phyloP scores from a whole-genome alignment of 202 grass and related monocot species.

The Saccharum hybrid region DNA sequence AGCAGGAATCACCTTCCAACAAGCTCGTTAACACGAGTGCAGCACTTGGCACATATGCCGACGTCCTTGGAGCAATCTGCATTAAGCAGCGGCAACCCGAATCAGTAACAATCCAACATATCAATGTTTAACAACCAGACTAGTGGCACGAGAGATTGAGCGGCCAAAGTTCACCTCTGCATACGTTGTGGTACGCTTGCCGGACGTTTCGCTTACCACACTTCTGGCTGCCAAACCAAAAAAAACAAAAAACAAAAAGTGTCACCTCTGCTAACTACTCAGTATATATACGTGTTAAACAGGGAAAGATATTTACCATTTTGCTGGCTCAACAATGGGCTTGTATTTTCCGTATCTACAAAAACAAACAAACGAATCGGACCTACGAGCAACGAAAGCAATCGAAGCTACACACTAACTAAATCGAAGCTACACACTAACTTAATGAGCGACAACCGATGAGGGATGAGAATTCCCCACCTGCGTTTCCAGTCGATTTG shows the following conservation, averaged over 20 bases:
- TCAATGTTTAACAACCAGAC: conserved; percentile 4
- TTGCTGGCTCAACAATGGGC: conserved; percentile 71
- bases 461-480: conserved; percentile 26
- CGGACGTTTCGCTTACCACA: conserved; percentile 73
- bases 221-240: conserved; percentile 68
- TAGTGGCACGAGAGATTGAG: not conserved
- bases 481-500: conserved; percentile 99
- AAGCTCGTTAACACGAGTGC: conserved; percentile 51
- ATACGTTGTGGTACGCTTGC: conserved; percentile 89
- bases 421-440: not conserved
- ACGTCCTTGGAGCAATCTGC: conserved; percentile 83
- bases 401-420: not conserved
- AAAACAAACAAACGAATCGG: conserved; percentile 29
- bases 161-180: conserved; percentile 58
- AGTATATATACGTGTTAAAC: not conserved
- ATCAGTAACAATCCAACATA: conserved; percentile 26
- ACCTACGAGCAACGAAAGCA: conserved; percentile 11
- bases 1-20: conserved; percentile 69
- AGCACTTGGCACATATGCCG: conserved; percentile 85
- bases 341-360: conserved; percentile 94
- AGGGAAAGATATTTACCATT: conserved; percentile 59
- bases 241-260: not conserved
- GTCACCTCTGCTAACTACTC: not conserved
- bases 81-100: conserved; percentile 20
- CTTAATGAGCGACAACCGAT: not conserved